Evolutionary conservation across 345 rosid genomes (phyloP).

Genomic region (Gossypium arboreum): DNA sequence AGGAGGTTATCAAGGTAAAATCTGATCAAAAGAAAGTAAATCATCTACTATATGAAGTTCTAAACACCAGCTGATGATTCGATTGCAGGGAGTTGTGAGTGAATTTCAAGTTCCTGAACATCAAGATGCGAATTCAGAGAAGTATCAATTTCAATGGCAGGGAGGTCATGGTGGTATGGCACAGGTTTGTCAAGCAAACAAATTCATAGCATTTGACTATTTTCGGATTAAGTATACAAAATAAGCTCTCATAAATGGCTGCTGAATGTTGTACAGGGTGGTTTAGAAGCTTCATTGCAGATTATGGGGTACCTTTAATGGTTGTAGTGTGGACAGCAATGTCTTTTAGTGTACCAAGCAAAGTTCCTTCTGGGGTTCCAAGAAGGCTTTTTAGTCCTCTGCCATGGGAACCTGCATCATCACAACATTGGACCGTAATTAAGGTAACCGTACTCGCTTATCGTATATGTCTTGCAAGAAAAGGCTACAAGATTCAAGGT

Average conservation of each 20-base stretch:
- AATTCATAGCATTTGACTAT: neutral
- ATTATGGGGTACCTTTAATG: constrained; percentile 84
- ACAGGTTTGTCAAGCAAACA: constrained; percentile 41
- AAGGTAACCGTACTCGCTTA: constrained; percentile 31
- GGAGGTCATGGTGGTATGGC: constrained; percentile 65
- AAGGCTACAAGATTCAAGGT: neutral
- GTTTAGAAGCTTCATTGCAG: constrained; percentile 66
- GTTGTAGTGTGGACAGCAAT: constrained; percentile 70
- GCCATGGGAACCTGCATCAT: constrained; percentile 28
- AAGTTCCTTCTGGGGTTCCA: constrained; percentile 67
- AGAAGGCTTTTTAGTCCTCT: constrained; percentile 69
- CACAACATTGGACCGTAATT: constrained; percentile 66
- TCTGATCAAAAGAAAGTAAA: neutral
- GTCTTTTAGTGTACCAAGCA: constrained; percentile 43
- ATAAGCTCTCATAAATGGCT: neutral
- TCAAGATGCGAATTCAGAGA: constrained; percentile 37
- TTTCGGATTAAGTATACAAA: neutral
- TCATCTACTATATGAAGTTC: neutral
- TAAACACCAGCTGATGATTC: neutral
- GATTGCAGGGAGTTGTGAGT: constrained; percentile 53
- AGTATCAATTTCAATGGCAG: constrained; percentile 57
- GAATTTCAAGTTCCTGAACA: constrained; percentile 51
- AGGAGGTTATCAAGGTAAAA: constrained; percentile 63
- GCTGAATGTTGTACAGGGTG: constrained; percentile 34
- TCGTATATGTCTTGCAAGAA: neutral